Conservation (phyloP, 768 basidiomycete genomes). For the Polyporus arcularius region DNA sequence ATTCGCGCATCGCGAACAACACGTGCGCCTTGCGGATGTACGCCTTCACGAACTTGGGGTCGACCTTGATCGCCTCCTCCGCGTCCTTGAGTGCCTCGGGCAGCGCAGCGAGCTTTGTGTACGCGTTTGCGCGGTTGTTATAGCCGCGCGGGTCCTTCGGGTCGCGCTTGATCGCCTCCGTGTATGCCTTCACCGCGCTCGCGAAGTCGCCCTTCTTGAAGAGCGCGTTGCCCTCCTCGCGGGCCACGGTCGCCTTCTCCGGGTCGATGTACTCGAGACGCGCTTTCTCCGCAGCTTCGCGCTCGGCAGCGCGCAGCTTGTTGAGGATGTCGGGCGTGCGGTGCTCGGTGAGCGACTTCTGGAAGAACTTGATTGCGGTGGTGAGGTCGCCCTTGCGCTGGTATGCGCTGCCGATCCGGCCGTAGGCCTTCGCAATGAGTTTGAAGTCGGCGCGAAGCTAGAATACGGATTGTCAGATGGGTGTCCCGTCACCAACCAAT, state of each 20-base stretch:
- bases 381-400: slow-evolving; percentile 73
- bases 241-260: slow-evolving; percentile 73
- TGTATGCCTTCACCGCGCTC: slow-evolving; percentile 87
- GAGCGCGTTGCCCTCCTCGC: slow-evolving; percentile 89
- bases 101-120: slow-evolving; percentile 90
- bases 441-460: slow-evolving; percentile 93
- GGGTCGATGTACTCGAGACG: slow-evolving; percentile 87
- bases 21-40: slow-evolving; percentile 92
- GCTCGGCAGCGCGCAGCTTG: slow-evolving; percentile 87
- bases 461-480: not conserved
- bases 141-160: slow-evolving; percentile 90
- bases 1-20: slow-evolving; percentile 87
- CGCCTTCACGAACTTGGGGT: slow-evolving; percentile 91
- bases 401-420: slow-evolving; percentile 86
- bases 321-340: slow-evolving; percentile 90
- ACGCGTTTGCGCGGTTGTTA: slow-evolving; percentile 98
- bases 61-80: slow-evolving; percentile 89
- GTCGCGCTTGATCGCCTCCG: slow-evolving; percentile 95
- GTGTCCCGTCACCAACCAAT: not conserved
- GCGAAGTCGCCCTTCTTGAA: slow-evolving; percentile 96
- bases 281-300: slow-evolving; percentile 73
- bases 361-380: slow-evolving; percentile 86
- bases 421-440: slow-evolving; percentile 91
- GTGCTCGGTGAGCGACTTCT: slow-evolving; percentile 95
- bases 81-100: slow-evolving; percentile 97